phyloP scores from a whole-genome alignment of 305 asterid species.

The Solanum hybrid region DNA sequence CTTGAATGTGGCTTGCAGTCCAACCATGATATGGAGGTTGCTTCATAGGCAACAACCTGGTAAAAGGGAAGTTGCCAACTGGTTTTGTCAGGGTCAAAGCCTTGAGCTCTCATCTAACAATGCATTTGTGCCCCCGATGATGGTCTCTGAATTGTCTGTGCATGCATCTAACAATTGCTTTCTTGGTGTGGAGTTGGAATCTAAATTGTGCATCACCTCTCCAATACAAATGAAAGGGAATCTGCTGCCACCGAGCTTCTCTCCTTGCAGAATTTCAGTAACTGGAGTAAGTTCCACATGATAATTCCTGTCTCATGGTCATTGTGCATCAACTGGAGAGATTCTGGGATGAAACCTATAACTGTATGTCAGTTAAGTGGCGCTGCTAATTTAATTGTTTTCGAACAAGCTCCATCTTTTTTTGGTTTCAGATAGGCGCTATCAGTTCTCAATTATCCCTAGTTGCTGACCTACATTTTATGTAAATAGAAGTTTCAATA shows the following conservation, averaged over 20 bases:
- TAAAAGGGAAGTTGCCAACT: neutral
- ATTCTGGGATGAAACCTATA: neutral
- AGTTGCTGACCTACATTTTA: neutral
- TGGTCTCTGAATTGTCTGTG: neutral
- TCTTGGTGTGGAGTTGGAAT: neutral
- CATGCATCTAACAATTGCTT: neutral
- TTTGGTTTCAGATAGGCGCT: neutral
- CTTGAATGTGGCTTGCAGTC: constrained; percentile 58
- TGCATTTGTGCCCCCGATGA: neutral
- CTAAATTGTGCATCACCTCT: neutral
- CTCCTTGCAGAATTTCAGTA: neutral
- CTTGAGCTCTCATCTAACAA: neutral
- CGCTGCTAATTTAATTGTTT: neutral
- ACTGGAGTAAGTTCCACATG: neutral
- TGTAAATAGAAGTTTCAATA: neutral
- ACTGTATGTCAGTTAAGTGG: neutral
- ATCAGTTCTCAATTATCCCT: neutral
- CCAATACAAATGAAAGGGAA: neutral
- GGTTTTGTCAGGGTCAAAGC: neutral
- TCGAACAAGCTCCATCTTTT: neutral
- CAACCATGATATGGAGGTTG: constrained; percentile 9
- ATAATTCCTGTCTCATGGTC: neutral
- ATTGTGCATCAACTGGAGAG: neutral
- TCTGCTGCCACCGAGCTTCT: neutral
- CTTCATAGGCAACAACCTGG: neutral